phyloP scores from a whole-genome alignment of 805 yeast species.

The Saccharomycopsis babjevae region DNA sequence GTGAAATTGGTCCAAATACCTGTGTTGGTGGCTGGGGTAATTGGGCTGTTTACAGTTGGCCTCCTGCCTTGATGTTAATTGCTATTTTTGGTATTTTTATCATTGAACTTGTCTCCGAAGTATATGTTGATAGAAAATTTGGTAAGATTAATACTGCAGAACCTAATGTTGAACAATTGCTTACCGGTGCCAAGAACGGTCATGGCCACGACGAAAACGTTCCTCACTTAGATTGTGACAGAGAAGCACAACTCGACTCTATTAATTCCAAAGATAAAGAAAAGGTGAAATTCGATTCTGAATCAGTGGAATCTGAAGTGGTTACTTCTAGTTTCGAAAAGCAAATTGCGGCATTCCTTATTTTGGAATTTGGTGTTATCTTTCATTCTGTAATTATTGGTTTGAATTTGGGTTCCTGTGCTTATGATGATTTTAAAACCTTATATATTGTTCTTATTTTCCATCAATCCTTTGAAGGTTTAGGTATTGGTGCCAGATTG shows the following conservation, averaged over 20 bases:
- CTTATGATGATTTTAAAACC: constrained; percentile 49
- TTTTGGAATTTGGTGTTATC: constrained; percentile 62
- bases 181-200: constrained; percentile 7
- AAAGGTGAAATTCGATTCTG: neutral
- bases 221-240: neutral
- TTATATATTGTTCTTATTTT: constrained; percentile 57
- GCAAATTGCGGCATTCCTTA: constrained; percentile 37
- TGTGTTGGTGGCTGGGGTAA: constrained; percentile 21
- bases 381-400: constrained; percentile 74
- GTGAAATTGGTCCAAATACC: constrained; percentile 20
- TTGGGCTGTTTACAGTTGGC: constrained; percentile 31
- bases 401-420: constrained; percentile 48
- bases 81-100: constrained; percentile 32
- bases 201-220: neutral
- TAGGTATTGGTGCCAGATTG: constrained; percentile 66
- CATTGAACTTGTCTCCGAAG: constrained; percentile 32
- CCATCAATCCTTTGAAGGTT: constrained; percentile 74
- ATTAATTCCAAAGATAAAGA: neutral
- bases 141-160: constrained; percentile 20
- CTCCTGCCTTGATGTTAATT: constrained; percentile 35
- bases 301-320: neutral
- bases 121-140: constrained; percentile 30
- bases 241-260: neutral
- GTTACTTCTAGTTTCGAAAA: neutral
- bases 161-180: constrained; percentile 17